Base-by-base conservation (phyloP, 2,329 filamentous ascomycete genomes). In the Aspergillus fischeri region DNA sequence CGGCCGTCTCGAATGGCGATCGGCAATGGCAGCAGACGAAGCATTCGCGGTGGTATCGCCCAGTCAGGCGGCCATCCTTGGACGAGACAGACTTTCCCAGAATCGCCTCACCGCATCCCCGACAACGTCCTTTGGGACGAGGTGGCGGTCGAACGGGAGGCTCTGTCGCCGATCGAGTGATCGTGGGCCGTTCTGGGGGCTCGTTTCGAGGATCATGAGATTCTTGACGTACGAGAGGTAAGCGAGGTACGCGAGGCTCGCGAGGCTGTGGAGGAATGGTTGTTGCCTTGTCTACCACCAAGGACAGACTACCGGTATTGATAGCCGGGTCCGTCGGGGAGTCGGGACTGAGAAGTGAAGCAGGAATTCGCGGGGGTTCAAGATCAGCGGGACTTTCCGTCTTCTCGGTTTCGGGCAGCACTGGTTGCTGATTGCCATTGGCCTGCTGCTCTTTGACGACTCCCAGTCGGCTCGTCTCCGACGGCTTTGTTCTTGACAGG, bases 1-100 rank as follows among this genome's bases (percentile, higher is more conserved):
- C 92, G 1, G 91, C 84, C 0, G 92, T 96, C 21, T 86, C 80
- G 70, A 97, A 99, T 0, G 92, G 88, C 54, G 86, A 82, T 10
- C 81, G 80, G 77, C 94, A 99, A 1, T 89, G 92, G 4, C 86
- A 84, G 80, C 94, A 99, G 10, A 93, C 90, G 70, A 99, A 97
- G 73, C 93, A 99, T 4, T 88, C 84, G 73, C 95, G 96, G 80
- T 99, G 94, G 73, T 96, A 99, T 61, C 92, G 88, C 9, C 94
- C 94, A 0, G 91, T 96, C 25, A 99, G 80, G 25, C 92, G 87
- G 17, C 94, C 94, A 66, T 97, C 94, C 0, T 92, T 92, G 14
- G 92, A 96, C 35, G 93, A 96, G 57, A 99, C 87, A 1, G 92
- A 96, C 76, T 97, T 97, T 21, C 92, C 93, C 48, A 86, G 84